phyloP scores from a whole-genome alignment of 441 rosid species.

The Cnidoscolus chayamansa region DNA sequence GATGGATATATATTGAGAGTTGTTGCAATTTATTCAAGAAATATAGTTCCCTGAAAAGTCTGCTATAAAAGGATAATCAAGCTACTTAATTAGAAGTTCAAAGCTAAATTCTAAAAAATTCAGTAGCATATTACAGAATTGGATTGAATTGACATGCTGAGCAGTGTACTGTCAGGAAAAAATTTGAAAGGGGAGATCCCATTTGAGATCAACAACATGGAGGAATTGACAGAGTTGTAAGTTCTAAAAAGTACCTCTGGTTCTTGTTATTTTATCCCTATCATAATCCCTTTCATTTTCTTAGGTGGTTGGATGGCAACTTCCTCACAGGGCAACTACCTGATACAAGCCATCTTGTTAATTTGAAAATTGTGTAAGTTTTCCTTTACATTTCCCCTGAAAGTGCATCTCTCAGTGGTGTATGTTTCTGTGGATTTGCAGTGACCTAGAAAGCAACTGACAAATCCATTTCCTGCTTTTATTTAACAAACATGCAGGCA shows the following conservation, averaged over 20 bases:
- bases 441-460: neutral
- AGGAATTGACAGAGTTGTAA: slow-evolving; percentile 72
- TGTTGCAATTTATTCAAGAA: neutral
- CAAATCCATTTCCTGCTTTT: slow-evolving; percentile 15
- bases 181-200: slow-evolving; percentile 62
- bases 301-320: slow-evolving; percentile 85
- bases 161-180: slow-evolving; percentile 68
- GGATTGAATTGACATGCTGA: slow-evolving; percentile 28
- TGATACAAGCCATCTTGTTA: slow-evolving; percentile 67
- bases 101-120: neutral
- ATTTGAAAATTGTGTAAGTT: slow-evolving; percentile 72
- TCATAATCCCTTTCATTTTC: slow-evolving; percentile 20
- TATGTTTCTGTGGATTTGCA: neutral
- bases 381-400: neutral
- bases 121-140: neutral
- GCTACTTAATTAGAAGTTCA: neutral
- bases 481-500: slow-evolving; percentile 50
- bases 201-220: slow-evolving; percentile 58
- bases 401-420: neutral
- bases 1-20: neutral
- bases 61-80: neutral
- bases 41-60: neutral
- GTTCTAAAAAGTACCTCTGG: slow-evolving; percentile 25
- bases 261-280: neutral
- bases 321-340: slow-evolving; percentile 65